A percentile compares a stretch with the other conserved stretches of the same genome.
phyloP scores from a whole-genome alignment of 1,284 basidiomycete genomes.

The Dichomitus squalens region DNA sequence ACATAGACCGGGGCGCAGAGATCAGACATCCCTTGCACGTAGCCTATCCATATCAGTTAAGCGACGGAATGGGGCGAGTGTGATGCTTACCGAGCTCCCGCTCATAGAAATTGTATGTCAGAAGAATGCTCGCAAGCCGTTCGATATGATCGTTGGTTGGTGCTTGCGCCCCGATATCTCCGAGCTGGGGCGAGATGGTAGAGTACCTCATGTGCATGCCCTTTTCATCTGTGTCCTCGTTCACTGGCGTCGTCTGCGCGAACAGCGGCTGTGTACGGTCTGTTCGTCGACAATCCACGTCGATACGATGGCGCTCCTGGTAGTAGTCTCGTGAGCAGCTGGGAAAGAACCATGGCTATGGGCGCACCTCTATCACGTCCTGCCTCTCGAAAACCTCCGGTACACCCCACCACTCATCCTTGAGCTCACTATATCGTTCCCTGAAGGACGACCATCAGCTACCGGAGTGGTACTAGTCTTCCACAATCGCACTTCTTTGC shows the following conservation, averaged over 20 bases:
- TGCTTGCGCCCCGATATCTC: constrained; percentile 80
- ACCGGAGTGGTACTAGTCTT: not conserved
- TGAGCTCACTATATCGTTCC: constrained; percentile 67
- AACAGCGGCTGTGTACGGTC: constrained; percentile 92
- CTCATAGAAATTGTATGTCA: constrained; percentile 94
- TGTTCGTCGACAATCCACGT: constrained; percentile 97
- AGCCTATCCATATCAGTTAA: constrained; percentile 47
- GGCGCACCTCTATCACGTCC: constrained; percentile 72
- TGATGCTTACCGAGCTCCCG: constrained; percentile 75
- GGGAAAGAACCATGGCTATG: not conserved
- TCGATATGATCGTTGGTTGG: constrained; percentile 88
- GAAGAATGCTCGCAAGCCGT: constrained; percentile 75
- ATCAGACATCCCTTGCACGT: constrained; percentile 98
- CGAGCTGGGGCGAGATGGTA: constrained; percentile 69
- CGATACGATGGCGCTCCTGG: constrained; percentile 86
- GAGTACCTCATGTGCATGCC: constrained; percentile 54
- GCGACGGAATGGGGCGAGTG: not conserved
- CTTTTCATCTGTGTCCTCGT: constrained; percentile 49
- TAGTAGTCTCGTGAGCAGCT: not conserved
- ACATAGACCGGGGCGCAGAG: constrained; percentile 93
- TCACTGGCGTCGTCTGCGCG: constrained; percentile 43
- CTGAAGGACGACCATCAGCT: constrained; percentile 37
- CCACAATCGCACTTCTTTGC: constrained; percentile 57
- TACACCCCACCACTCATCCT: constrained; percentile 80
- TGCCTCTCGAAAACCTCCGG: constrained; percentile 78